Evolutionary conservation across 768 basidiomycete genomes (phyloP), one percentile per base, ranked within the genome.

Genomic region (Phlebiopsis flavidoalba): DNA sequence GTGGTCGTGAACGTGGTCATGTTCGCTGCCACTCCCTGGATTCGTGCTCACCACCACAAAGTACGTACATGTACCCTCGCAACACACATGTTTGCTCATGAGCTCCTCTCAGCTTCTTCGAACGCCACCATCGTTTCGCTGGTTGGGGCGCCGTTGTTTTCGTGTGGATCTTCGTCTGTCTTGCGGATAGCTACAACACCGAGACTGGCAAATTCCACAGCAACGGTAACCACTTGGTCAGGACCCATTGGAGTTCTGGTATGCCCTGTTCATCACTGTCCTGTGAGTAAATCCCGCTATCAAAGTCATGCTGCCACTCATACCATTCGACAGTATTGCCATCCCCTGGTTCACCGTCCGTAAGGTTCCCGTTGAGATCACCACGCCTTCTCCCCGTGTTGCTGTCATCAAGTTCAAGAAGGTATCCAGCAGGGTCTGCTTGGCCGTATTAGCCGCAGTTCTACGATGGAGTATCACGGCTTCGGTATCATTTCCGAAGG

Each of bases 401-500:
- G 89, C 88, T 3, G 79, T 92, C 62, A 78, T 92, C 67, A 87
- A 88, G 26, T 91, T 92, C 73, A 77, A 84, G 71, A 83, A 89
- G 66, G 90, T 54, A 91, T 92, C 87, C 89, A 91, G 69, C 90
- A 91, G 70, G 89, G 89, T 57, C 77, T 92, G 26, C 78, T 91
- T 37, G 85, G 85, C 22, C 82, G 89, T 57, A 81, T 91, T 74
- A 86, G 86, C 63, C 86, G 88, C 37, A 82, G 82, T 15, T 79
- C 85, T 31, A 78, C 89, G 63, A 82, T 84, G 86, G 89, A 92
- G 71, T 91, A 91, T 71, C 90, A 91, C 70, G 87, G 88, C 35
- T 92, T 91, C 63, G 89, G 89, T 56, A 85, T 87, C 63, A 80
- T 91, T 59, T 88, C 87, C 19, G 89, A 90, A 71, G 87, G 88